Percentiles rank a stretch among this genome's conserved stretches.
Conservation (phyloP, 768 basidiomycete genomes). For the Trametes cinnabarina region DNA sequence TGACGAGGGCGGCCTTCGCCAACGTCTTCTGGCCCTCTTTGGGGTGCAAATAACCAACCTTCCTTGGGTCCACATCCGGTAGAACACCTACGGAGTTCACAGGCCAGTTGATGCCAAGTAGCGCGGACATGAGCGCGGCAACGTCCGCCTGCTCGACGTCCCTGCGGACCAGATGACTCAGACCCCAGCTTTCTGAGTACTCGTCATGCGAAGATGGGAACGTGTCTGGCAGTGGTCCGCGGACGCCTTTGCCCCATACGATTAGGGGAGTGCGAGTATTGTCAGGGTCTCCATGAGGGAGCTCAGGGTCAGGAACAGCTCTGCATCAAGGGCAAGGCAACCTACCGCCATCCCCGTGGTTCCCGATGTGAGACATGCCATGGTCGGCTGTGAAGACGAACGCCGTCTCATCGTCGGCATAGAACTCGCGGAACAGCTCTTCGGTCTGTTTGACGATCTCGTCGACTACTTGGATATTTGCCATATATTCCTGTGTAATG, state of each 20-base stretch:
- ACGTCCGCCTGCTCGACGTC: constrained; percentile 87
- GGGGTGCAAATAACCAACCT: constrained; percentile 56
- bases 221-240: constrained; percentile 61
- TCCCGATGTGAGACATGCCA: constrained; percentile 86
- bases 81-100: constrained; percentile 81
- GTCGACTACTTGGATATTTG: constrained; percentile 79
- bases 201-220: constrained; percentile 60
- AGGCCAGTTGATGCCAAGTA: constrained; percentile 73
- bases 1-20: constrained; percentile 58
- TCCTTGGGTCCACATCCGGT: constrained; percentile 66
- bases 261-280: constrained; percentile 84
- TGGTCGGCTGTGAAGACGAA: constrained; percentile 88
- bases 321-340: neutral
- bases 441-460: constrained; percentile 67
- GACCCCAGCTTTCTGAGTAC: constrained; percentile 64
- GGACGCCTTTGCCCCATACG: constrained; percentile 78
- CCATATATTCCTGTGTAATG: constrained; percentile 70
- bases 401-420: constrained; percentile 63
- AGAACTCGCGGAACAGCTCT: constrained; percentile 59
- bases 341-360: constrained; percentile 80
- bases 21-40: constrained; percentile 45
- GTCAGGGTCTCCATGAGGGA: constrained; percentile 61
- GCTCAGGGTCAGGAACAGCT: neutral
- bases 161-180: constrained; percentile 56
- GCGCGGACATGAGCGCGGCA: constrained; percentile 70